A percentile compares a stretch with the other conserved stretches of the same genome.
phyloP scores from a whole-genome alignment of 306 rosid genomes.

The Glycine tomentella region DNA sequence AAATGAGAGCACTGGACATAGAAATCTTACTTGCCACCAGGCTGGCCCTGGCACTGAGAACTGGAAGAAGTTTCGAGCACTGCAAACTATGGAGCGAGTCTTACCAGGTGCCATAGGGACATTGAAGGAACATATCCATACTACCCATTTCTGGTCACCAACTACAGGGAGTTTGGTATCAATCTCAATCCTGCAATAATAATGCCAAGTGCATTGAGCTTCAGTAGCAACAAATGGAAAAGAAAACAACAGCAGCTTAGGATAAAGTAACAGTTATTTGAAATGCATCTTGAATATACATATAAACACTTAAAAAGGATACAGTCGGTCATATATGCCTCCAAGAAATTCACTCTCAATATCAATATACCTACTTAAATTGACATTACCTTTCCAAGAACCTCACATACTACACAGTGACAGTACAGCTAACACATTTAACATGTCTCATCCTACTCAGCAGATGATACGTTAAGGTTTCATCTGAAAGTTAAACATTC shows the following conservation, averaged over 20 bases:
- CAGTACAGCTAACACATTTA: neutral
- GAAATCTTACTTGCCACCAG: constrained; percentile 92
- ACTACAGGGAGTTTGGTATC: constrained; percentile 79
- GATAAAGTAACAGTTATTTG: neutral
- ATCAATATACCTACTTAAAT: constrained; percentile 14
- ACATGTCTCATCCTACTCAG: neutral
- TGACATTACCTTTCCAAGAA: constrained; percentile 17
- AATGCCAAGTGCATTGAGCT: constrained; percentile 19
- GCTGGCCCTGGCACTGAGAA: constrained; percentile 88
- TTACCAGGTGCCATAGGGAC: constrained; percentile 97
- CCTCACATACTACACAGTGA: constrained; percentile 7
- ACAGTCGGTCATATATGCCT: neutral
- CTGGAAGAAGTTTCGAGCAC: constrained; percentile 97
- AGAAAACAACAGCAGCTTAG: constrained; percentile 6
- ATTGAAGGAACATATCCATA: constrained; percentile 97
- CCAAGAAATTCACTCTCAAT: neutral
- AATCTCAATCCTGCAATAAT: constrained; percentile 74
- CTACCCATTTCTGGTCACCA: constrained; percentile 92
- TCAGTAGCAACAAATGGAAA: constrained; percentile 26
- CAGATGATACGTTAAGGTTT: neutral
- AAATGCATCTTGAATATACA: neutral
- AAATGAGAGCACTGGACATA: neutral
- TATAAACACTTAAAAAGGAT: neutral
- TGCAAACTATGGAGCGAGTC: constrained; percentile 96
- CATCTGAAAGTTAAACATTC: neutral